Evolutionary conservation across 192 early-diverging fungal genomes (phyloP), one percentile per base, ranked within the genome.

Genomic region (Backusella australiensis): DNA sequence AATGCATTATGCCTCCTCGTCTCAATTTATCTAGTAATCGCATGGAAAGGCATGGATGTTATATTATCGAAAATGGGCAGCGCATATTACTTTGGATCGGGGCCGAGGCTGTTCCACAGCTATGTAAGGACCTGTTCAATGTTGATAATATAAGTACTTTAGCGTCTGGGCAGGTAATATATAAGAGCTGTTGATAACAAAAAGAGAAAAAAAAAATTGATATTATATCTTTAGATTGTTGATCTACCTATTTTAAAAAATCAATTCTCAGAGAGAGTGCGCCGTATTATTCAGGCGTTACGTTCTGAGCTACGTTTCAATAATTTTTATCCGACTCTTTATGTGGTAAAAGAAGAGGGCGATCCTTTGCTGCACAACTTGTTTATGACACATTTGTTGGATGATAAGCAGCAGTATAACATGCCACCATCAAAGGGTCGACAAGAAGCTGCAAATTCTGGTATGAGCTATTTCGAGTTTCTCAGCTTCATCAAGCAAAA

Each of bases 331-430:
- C 94, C 94, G 0, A 80, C 85, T 29, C 78, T 92, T 19, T 90
- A 90, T 76, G 81, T 96, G 32, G 88, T 93, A 63, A 92, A 92
- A 82, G 94, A 96, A 78, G 94, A 96, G 74, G 91, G 91, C 35
- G 93, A 95, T 66, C 87, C 87, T 17, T 72, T 75, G n/a, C 52
- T 94, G 39, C 83, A 92, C 1, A 86, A 88, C 84, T 81, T 83
- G 89, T 91, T 95, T 80, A 76, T 91, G 78, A 84, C 88, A 72
- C 91, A 92, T 73, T 80, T 96, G 75, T 79, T 95, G 8, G 94
- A 95, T 81, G 94, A 96, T 73, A 35, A 8, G 36, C 44, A 49
- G 14, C 70, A 71, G 1, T 15, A 90, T 92, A 68, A 89, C 90
- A 39, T 90, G 94, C 36, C 86, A 85, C 53, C 85, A 88, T 1